Evolutionary conservation across 306 rosid species (phyloP).

Genomic region (Quercus suber): DNA sequence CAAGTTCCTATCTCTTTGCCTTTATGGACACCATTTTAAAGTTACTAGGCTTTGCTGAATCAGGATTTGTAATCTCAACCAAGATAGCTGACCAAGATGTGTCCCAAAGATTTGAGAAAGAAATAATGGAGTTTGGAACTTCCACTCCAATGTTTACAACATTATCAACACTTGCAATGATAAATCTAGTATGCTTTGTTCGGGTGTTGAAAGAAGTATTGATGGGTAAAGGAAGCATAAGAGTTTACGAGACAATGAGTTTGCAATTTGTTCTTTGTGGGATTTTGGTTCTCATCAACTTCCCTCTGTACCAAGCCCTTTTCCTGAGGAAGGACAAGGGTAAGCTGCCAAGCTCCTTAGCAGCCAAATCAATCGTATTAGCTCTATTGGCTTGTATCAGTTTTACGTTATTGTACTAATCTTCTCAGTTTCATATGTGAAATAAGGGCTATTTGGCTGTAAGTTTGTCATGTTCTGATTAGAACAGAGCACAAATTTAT

Average conservation of each 20-base stretch:
- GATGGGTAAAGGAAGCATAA: constrained; percentile 21
- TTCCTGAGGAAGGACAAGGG: constrained; percentile 75
- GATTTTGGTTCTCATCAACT: constrained; percentile 55
- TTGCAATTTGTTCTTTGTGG: constrained; percentile 58
- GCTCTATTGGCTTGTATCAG: constrained; percentile 26
- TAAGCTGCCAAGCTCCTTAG: constrained; percentile 49
- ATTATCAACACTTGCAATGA: constrained; percentile 57
- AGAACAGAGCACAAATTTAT: no score
- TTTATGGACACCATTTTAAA: constrained; percentile 51
- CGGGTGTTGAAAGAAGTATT: constrained; percentile 40
- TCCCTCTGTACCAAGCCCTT: constrained; percentile 65
- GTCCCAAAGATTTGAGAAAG: constrained; percentile 50
- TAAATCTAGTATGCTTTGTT: constrained; percentile 58
- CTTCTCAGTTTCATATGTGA: not conserved
- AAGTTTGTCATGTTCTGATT: no score
- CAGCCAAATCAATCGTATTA: constrained; percentile 43
- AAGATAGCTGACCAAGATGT: constrained; percentile 65
- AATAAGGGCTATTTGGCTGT: no score
- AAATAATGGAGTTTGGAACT: constrained; percentile 78
- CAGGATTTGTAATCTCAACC: constrained; percentile 56
- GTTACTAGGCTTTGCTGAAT: constrained; percentile 40
- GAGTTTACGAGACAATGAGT: constrained; percentile 34
- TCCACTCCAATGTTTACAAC: constrained; percentile 68
- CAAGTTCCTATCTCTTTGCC: constrained; percentile 64
- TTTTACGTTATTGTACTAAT: constrained; percentile 19